phyloP scores from a whole-genome alignment of 139 green algal species.

The Diplosphaera chodatii region DNA sequence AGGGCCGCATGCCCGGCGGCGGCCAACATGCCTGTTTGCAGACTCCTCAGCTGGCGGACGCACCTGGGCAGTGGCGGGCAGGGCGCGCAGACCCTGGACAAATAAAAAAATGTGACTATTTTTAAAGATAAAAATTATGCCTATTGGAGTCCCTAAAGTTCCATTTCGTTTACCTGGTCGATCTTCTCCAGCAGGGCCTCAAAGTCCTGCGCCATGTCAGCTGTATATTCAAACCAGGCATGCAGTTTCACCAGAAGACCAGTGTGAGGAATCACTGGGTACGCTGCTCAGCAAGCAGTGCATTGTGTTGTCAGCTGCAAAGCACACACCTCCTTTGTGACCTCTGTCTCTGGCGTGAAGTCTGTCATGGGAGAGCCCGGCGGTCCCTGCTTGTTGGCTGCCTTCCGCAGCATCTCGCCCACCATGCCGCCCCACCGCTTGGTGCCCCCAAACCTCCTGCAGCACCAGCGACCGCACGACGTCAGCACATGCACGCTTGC shows the following conservation, averaged over 20 bases:
- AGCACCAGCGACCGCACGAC: too few species aligned
- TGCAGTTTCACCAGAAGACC: neutral
- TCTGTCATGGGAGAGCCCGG: neutral
- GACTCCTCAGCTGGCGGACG: neutral
- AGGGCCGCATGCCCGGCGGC: neutral
- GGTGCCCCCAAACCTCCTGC: constrained; percentile 5
- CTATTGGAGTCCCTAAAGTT: too few species aligned
- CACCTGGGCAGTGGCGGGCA: constrained; percentile 77
- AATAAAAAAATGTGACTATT: too few species aligned
- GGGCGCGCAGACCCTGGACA: constrained; percentile 55
- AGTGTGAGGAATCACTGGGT: too few species aligned
- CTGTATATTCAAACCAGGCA: neutral
- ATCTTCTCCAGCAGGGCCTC: constrained; percentile 61
- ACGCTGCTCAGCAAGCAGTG: too few species aligned
- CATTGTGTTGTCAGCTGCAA: too few species aligned
- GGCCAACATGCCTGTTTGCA: neutral
- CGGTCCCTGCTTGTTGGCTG: neutral
- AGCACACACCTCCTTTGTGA: constrained; percentile 6
- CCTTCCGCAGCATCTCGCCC: constrained; percentile 15
- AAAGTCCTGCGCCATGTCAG: constrained; percentile 51
- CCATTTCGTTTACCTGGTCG: too few species aligned
- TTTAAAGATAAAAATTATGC: too few species aligned
- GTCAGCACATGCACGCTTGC: too few species aligned
- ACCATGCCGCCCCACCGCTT: constrained; percentile 38
- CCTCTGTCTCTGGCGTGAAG: constrained; percentile 11